phyloP scores from a whole-genome alignment of 2,329 filamentous ascomycete species.

The Geosmithia putterillii region DNA sequence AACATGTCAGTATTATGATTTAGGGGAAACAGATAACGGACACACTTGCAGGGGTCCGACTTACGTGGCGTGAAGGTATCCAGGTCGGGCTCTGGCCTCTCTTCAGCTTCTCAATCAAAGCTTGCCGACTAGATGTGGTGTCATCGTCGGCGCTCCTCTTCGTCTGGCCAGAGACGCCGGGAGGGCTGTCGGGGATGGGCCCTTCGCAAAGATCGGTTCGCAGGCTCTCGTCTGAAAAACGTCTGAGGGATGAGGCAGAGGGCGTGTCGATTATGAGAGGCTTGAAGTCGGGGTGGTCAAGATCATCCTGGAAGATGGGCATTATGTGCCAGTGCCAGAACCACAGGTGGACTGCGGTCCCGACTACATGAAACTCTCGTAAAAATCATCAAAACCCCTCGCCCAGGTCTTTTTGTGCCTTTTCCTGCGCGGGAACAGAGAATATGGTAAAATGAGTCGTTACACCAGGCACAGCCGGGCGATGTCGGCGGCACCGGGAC shows the following conservation, averaged over 20 bases:
- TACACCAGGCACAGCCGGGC: not conserved
- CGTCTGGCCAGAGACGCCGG: constrained; percentile 8
- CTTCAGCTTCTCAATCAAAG: constrained; percentile 78
- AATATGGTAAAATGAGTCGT: too few species aligned
- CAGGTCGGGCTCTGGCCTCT: constrained; percentile 64
- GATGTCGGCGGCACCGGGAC: not conserved
- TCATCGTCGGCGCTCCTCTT: constrained; percentile 5
- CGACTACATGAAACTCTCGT: not conserved
- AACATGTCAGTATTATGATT: not conserved
- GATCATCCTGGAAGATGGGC: constrained; percentile 46
- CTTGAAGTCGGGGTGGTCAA: constrained; percentile 10
- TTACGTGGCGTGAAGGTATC: constrained; percentile 52
- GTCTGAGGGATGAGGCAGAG: constrained; percentile 9
- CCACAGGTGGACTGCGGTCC: constrained; percentile 8
- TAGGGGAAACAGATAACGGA: not conserved
- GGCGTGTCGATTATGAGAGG: constrained; percentile 7
- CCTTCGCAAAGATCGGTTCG: constrained; percentile 50
- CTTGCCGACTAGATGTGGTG: constrained; percentile 49
- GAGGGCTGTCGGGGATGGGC: constrained; percentile 31
- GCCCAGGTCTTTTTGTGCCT: not conserved
- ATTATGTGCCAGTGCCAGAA: constrained; percentile 23
- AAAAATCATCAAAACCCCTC: constrained; percentile 1
- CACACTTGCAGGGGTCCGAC: too few species aligned
- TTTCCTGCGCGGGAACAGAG: too few species aligned
- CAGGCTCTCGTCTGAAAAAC: constrained; percentile 47